These are phyloP conservation scores for Nadsonia starkeyi-henricii DNA, from an alignment of 1,139 yeast species.

Conservation along the genomic window DNA sequence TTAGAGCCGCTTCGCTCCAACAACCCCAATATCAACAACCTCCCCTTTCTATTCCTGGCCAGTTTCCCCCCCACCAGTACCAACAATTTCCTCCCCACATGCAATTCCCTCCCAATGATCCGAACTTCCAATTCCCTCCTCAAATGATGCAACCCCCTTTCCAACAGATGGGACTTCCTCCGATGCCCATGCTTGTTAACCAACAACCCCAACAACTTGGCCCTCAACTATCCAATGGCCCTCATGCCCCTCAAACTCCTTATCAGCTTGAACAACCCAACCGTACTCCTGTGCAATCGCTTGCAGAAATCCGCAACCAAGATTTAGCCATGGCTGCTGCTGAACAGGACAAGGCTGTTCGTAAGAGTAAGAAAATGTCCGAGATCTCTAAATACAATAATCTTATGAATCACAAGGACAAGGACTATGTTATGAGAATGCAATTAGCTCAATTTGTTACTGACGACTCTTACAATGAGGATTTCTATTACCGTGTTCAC, in stretches of 20 bases:
- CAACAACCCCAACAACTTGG: not conserved
- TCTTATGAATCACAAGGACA: slow-evolving; percentile 92
- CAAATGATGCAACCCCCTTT: not conserved
- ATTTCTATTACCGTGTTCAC: slow-evolving; percentile 88
- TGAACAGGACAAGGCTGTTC: slow-evolving; percentile 31
- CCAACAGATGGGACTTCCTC: not conserved
- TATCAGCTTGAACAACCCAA: not conserved
- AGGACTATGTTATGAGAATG: slow-evolving; percentile 85
- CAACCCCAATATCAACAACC: slow-evolving; percentile 15
- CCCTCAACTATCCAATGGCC: slow-evolving; percentile 6
- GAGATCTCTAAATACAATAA: slow-evolving; percentile 43
- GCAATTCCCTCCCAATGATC: slow-evolving; percentile 11
- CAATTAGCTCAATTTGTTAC: slow-evolving; percentile 93
- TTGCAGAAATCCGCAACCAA: slow-evolving; percentile 22
- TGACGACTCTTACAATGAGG: slow-evolving; percentile 95
- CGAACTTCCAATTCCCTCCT: slow-evolving; percentile 2
- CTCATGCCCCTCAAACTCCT: slow-evolving; percentile 12
- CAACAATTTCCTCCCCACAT: slow-evolving; percentile 4
- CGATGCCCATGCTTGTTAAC: not conserved
- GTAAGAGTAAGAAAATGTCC: slow-evolving; percentile 59
- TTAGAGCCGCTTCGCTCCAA: slow-evolving; percentile 29
- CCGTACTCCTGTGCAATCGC: slow-evolving; percentile 12
- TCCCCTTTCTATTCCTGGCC: slow-evolving; percentile 11
- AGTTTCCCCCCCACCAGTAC: slow-evolving; percentile 2
- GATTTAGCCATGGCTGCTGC: slow-evolving; percentile 17